Evolutionary conservation across 192 early-diverging fungal species (phyloP), one percentile per base, ranked within the genome.

Genomic region (Podila horticola): DNA sequence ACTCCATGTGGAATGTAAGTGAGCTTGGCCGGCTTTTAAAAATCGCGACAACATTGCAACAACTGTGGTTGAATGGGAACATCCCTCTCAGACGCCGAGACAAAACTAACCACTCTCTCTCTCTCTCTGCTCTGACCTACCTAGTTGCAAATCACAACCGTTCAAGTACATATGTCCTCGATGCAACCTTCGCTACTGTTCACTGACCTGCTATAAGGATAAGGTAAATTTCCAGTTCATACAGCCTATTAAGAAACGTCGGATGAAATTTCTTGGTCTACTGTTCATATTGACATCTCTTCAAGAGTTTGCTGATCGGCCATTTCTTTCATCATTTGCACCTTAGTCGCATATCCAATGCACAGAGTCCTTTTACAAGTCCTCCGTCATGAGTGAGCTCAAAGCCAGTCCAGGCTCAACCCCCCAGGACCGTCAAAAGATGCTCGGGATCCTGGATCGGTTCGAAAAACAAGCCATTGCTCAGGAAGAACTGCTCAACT

Each of bases 121-220:
- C n/a, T 60, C n/a, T 33, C 5, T 51, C 52, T 28, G 22, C 7
- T 29, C 29, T 33, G 24, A 24, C 10, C 5, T 13, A 49, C 45
- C 5, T 82, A 91, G 90, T 17, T 93, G 92, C 72, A 85, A 85
- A 50, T 79, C 67, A 19, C 85, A 90, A 34, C 71, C 83, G 41
- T 84, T 85, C 51, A 84, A 85, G n/a, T 93, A 93, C 60, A 90
- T 84, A 20, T 93, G 92, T 62, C 92, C 92, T 30, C 74, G 88
- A 57, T 93, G 92, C 61, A 88, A 93, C 76, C 82, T 93, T 49
- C 72, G 82, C 52, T 93, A 93, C 62, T 93, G 92, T 62, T 91
- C 87, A 7, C 51, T 93, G 26, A 38, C 68, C 5, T 93, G 92
- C 66, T 93, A 92, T 64, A 91, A 91, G 67, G 75, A 88, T 57